Evolutionary conservation across 345 rosid genomes (phyloP), one percentile per base, ranked within the genome.

Genomic region (Lepidium didymum): DNA sequence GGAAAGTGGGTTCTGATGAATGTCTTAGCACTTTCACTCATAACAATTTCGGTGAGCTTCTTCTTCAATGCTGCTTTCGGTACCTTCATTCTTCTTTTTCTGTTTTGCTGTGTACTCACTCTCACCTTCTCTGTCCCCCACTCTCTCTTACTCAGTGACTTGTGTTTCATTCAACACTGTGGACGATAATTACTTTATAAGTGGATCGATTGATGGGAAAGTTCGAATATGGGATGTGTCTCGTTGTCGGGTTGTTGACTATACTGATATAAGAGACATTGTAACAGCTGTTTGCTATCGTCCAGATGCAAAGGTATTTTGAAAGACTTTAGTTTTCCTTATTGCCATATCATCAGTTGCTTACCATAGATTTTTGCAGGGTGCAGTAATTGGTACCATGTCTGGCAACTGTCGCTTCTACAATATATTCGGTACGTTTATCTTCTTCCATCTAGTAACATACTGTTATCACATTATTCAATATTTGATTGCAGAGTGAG

Each of bases 141-240:
- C 56, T 31, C 10, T 27, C 19, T 11, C 42, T 68, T 49, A 33
- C 70, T 61, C 87, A 86, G 91, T 86, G 72, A 86, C 87, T 54
- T 82, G 83, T 67, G 84, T 84, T 34, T 79, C 82, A 57, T 84
- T 86, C 74, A 84, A 86, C 33, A 88, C 87, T 37, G 70, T 65
- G 53, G 85, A 84, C 64, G 83, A 81, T 47, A 80, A 84, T 67
- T 80, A 78, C 71, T 83, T 87, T 63, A 75, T 84, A 66, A 83
- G 86, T 6, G 92, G 87, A 69, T 84, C 86, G 8, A 80, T 87
- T 6, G 92, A 87, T 78, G 89, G 89, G 63, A 87, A 82, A 80
- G 87, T 87, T 64, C 87, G 97, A 13, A 83, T 87, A 52, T 90
- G 97, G 97, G 83, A 86, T 76, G 83, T 83, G 63, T 38, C 66